Evolutionary conservation across 805 yeast species (phyloP), one percentile per base, ranked within the genome.

Genomic region (Pichia sporocuriosa): DNA sequence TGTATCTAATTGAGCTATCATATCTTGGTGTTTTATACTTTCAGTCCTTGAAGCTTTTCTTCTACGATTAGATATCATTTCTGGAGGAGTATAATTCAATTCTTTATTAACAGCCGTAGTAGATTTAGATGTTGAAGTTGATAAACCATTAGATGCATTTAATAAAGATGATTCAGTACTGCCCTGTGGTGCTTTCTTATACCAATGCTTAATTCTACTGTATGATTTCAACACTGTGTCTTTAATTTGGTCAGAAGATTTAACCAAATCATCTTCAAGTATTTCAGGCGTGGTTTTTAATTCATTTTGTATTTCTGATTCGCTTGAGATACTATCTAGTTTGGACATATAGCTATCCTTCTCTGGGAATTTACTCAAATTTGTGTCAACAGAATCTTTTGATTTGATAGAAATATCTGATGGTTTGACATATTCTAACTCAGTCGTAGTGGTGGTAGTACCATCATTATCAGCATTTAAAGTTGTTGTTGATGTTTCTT

Each of bases 131-230:
- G 9, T 33, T 15, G 42, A 12, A 10, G 27, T 23, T 3, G 32
- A 26, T 7, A 39, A 9, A 20, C 35, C 28, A 13, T 7, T 30
- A 12, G 17, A n/a, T 8, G 32, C 3, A 12, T 36, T 21, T 16
- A 44, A 17, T 21, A 33, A 10, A 30, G 29, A 23, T 13, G 35
- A 11, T 8, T 25, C 35, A 16, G 35, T 19, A 15, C 3, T 13
- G 9, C 15, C 20, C 3, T 40, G 11, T 15, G 48, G 73, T 42
- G 72, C 72, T 27, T 69, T 76, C 40, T 69, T 70, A 50, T 83
- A 83, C 86, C 90, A 81, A 47, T 73, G 79, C 1, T 84, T 84
- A 7, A 84, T 58, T 51, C 77, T 82, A 44, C 69, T 72, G 35
- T 80, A 61, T 0, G 85, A 70, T 33, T 59, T 62, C 4, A 72